Evolutionary conservation across 1,284 basidiomycete genomes (phyloP).

Genomic region (Moesziomyces antarcticus): DNA sequence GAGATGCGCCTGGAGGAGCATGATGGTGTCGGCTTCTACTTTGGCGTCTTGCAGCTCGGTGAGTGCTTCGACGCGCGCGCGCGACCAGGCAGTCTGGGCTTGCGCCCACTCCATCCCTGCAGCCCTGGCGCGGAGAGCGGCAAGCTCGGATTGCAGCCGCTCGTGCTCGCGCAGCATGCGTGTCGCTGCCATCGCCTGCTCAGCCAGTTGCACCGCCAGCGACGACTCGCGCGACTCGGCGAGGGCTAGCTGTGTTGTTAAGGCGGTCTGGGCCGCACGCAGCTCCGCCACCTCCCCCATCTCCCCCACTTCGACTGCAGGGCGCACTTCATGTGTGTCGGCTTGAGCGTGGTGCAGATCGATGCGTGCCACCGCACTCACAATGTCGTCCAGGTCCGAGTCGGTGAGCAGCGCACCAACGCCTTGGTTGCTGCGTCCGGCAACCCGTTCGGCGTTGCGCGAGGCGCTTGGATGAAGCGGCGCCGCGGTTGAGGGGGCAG

Average conservation of each 20-base stretch:
- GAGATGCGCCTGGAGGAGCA: slow-evolving; percentile 19
- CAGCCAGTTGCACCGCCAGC: slow-evolving; percentile 7
- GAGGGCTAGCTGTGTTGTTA: neutral
- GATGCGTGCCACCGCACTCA: slow-evolving; percentile 31
- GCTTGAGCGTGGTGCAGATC: slow-evolving; percentile 9
- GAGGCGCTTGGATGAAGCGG: too few relatives aligned
- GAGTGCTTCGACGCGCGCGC: slow-evolving; percentile 21
- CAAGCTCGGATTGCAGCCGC: slow-evolving; percentile 7
- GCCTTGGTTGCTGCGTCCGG: neutral
- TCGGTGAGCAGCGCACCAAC: slow-evolving; percentile 25
- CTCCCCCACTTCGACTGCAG: too few relatives aligned
- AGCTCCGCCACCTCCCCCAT: neutral
- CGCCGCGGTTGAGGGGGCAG: neutral
- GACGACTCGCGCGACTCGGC: slow-evolving; percentile 7
- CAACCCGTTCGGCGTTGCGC: too few relatives aligned
- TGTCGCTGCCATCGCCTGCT: neutral
- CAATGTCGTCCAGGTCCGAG: slow-evolving; percentile 37
- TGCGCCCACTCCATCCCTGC: slow-evolving; percentile 19
- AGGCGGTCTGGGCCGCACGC: neutral
- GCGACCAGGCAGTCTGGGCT: slow-evolving; percentile 13
- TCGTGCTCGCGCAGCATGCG: slow-evolving; percentile 1
- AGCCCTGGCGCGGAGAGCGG: slow-evolving; percentile 1
- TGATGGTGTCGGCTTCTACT: slow-evolving; percentile 27
- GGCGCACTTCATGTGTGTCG: neutral
- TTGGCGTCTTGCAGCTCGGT: slow-evolving; percentile 29